Conservation (phyloP, 2,329 filamentous ascomycete genomes). For the Sphaerulina vaccinii region DNA sequence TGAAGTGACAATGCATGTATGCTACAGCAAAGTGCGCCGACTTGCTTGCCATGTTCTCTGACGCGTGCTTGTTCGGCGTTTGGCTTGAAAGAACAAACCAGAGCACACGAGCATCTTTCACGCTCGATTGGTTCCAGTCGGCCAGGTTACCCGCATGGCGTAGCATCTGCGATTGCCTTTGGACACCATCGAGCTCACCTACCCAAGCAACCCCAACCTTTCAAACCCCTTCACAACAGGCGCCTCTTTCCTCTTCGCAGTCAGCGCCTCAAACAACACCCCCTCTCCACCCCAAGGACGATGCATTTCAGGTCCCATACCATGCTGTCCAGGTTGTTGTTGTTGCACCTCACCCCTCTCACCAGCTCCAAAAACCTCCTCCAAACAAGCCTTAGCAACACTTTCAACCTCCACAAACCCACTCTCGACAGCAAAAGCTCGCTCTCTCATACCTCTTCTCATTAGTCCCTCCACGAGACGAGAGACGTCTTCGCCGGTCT, state of each 20-base stretch:
- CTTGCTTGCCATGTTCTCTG: too few relatives aligned
- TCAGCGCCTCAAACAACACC: conserved; percentile 47
- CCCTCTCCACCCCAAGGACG: conserved; percentile 45
- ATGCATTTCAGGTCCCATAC: conserved; percentile 24
- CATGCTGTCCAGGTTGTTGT: background rate
- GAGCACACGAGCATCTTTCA: too few relatives aligned
- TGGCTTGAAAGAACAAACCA: too few relatives aligned
- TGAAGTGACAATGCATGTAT: too few relatives aligned
- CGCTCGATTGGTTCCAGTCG: too few relatives aligned
- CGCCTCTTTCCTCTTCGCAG: conserved; percentile 43
- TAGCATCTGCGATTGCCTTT: too few relatives aligned
- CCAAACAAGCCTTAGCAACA: conserved; percentile 64
- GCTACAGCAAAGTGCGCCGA: too few relatives aligned
- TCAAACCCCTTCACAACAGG: conserved; percentile 56
- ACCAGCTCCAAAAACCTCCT: conserved; percentile 62
- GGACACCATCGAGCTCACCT: too few relatives aligned
- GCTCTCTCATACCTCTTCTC: conserved; percentile 80
- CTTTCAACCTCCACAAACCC: conserved; percentile 72
- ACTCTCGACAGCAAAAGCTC: conserved; percentile 73
- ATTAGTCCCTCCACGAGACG: conserved; percentile 74
- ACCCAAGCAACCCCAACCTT: conserved; percentile 43
- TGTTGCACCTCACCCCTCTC: conserved; percentile 15
- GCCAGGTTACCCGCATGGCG: too few relatives aligned
- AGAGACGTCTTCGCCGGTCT: conserved; percentile 68
- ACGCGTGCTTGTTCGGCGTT: too few relatives aligned